Evolutionary conservation across 2,329 filamentous ascomycete species (phyloP).

Genomic region (Corniculantispora saksenae): DNA sequence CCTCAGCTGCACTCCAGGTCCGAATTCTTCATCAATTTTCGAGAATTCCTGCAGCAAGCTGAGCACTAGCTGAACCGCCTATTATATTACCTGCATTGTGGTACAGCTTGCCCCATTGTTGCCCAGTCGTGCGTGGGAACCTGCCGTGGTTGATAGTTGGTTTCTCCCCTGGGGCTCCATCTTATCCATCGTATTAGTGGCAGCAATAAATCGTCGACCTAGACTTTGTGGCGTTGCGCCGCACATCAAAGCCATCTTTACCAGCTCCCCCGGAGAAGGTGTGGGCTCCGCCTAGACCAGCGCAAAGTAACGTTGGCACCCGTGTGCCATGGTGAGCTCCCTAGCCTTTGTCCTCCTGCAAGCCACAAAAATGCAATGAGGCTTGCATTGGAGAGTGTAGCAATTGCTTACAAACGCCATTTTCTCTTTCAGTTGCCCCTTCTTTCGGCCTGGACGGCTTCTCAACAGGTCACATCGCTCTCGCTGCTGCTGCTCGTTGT

Average conservation of each 20-base stretch:
- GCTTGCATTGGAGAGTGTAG: background rate
- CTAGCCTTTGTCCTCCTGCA: background rate
- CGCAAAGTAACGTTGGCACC: constrained; percentile 7
- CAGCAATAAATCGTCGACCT: constrained; percentile 11
- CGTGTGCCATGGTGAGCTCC: constrained; percentile 5
- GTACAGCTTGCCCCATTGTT: background rate
- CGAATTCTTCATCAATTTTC: background rate
- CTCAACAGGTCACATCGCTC: constrained; percentile 3
- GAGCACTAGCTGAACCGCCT: constrained; percentile 10
- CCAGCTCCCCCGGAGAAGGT: background rate
- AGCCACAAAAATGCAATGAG: constrained; percentile 13
- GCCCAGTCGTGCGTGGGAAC: background rate
- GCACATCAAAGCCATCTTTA: background rate
- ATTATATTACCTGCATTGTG: constrained; percentile 2
- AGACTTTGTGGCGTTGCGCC: background rate
- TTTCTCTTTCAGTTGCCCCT: background rate
- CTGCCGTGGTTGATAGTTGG: background rate
- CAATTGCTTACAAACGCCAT: background rate
- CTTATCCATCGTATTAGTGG: background rate
- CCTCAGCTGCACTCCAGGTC: background rate
- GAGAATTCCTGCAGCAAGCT: constrained; percentile 2
- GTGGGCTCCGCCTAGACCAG: background rate
- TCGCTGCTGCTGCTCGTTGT: background rate
- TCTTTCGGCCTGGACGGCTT: background rate
- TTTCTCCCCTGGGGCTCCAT: background rate